These are phyloP conservation scores for Gossypium trilobum DNA, from an alignment of 441 rosid species.

Conservation along the genomic window DNA sequence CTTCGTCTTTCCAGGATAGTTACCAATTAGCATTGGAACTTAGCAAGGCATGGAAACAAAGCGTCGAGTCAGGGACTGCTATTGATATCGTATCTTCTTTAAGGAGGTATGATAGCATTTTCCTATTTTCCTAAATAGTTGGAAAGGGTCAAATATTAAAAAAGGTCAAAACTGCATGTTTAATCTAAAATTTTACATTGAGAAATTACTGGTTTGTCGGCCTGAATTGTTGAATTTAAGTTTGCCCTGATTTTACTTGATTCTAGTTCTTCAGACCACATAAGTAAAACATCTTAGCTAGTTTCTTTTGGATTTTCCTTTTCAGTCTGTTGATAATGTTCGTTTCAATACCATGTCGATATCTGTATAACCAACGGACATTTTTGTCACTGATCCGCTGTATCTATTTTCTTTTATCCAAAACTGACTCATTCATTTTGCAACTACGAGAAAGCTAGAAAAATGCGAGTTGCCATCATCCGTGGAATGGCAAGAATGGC, in stretches of 20 bases:
- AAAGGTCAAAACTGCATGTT: background rate
- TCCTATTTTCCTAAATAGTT: background rate
- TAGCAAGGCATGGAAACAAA: constrained; percentile 58
- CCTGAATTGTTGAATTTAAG: background rate
- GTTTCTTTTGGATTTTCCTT: background rate
- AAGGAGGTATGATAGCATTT: constrained; percentile 37
- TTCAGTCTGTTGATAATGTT: no score
- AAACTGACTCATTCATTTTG: background rate
- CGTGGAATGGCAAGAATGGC: constrained; percentile 93
- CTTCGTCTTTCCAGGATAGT: constrained; percentile 47
- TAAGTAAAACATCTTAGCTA: background rate
- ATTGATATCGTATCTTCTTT: constrained; percentile 60
- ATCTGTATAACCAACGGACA: background rate
- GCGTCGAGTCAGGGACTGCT: constrained; percentile 43
- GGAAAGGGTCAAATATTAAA: background rate
- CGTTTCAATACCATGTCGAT: background rate
- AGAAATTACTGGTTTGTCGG: background rate
- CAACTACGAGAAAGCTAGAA: constrained; percentile 72
- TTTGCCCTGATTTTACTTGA: background rate
- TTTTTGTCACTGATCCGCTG: background rate
- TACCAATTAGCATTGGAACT: constrained; percentile 78
- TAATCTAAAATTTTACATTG: background rate
- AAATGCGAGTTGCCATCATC: constrained; percentile 66
- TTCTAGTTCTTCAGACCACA: no score
- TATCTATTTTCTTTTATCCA: background rate